A percentile compares a stretch with the other conserved stretches of the same genome.
phyloP scores from a whole-genome alignment of 495 filamentous ascomycete species.

The Zalerion maritima region DNA sequence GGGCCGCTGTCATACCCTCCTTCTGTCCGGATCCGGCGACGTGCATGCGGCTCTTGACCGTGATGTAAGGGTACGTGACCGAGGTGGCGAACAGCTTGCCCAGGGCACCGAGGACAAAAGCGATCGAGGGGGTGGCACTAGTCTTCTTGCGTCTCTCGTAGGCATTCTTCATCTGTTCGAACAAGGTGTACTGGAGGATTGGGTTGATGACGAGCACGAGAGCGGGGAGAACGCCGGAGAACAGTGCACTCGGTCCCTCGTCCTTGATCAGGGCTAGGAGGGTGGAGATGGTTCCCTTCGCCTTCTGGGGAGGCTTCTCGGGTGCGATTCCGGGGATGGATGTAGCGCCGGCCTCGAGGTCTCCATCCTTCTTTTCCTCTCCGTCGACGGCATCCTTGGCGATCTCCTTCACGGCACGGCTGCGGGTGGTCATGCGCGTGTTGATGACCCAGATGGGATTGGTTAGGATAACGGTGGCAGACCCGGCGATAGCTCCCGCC shows the following conservation, averaged over 20 bases:
- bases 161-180: conserved; percentile 80
- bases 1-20: conserved; percentile 56
- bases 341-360: conserved; percentile 6
- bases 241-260: conserved; percentile 72
- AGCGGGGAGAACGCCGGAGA: conserved; percentile 84
- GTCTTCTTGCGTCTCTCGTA: conserved; percentile 29
- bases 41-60: conserved; percentile 93
- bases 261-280: conserved; percentile 59
- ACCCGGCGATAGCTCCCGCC: conserved; percentile 87
- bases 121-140: conserved; percentile 64
- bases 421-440: conserved; percentile 90
- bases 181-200: conserved; percentile 96
- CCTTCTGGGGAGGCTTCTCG: conserved; percentile 21
- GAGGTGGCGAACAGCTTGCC: conserved; percentile 88
- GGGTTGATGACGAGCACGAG: conserved; percentile 93
- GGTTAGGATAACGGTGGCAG: conserved; percentile 84
- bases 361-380: conserved; percentile 11
- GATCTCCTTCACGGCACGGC: conserved; percentile 39
- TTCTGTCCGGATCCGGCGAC: conserved; percentile 56
- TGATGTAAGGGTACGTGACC: conserved; percentile 97
- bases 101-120: conserved; percentile 80
- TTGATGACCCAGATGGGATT: conserved; percentile 99
- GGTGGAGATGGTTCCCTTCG: conserved; percentile 62
- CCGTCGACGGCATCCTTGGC: conserved; percentile 28
- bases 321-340: conserved; percentile 12